Conservation (phyloP, 2,329 filamentous ascomycete species). For the Colletotrichum truncatum region DNA sequence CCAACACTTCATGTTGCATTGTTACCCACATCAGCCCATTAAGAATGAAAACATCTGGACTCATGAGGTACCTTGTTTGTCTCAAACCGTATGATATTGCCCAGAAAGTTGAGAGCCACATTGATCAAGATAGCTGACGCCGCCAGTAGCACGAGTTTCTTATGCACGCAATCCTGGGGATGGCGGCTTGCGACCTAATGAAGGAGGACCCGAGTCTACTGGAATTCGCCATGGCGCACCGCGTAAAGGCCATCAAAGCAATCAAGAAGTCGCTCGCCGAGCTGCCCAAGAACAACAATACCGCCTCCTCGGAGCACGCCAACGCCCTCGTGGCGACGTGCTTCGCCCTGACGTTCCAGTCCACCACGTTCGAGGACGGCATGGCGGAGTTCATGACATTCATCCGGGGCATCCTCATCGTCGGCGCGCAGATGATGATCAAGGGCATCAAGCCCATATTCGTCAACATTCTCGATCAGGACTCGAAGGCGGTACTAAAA, state of each 20-base stretch:
- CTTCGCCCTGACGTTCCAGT: conserved; percentile 68
- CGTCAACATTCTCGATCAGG: conserved; percentile 52
- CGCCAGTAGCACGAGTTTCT: conserved; percentile 68
- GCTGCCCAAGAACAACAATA: conserved; percentile 46
- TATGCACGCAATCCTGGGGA: conserved; percentile 76
- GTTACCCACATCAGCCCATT: conserved; percentile 71
- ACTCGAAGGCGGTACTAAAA: conserved; percentile 50
- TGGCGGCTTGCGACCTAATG: conserved; percentile 73
- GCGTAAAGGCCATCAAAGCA: conserved; percentile 70
- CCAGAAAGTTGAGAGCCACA: background rate
- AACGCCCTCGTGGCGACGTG: conserved; percentile 69
- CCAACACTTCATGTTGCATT: conserved; percentile 70
- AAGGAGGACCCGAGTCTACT: conserved; percentile 59
- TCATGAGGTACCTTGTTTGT: conserved; percentile 72
- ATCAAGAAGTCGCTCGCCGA: conserved; percentile 64
- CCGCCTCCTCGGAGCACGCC: conserved; percentile 60
- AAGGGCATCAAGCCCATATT: conserved; percentile 61
- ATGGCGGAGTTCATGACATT: conserved; percentile 70
- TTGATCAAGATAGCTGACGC: background rate
- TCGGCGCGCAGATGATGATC: conserved; percentile 62
- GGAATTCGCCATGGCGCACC: conserved; percentile 69
- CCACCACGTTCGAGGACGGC: conserved; percentile 65
- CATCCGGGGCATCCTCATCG: conserved; percentile 64
- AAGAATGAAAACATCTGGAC: conserved; percentile 74
- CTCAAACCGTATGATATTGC: conserved; percentile 63